phyloP scores from a whole-genome alignment of 192 early-diverging fungal species.

The Entomortierella lignicola region DNA sequence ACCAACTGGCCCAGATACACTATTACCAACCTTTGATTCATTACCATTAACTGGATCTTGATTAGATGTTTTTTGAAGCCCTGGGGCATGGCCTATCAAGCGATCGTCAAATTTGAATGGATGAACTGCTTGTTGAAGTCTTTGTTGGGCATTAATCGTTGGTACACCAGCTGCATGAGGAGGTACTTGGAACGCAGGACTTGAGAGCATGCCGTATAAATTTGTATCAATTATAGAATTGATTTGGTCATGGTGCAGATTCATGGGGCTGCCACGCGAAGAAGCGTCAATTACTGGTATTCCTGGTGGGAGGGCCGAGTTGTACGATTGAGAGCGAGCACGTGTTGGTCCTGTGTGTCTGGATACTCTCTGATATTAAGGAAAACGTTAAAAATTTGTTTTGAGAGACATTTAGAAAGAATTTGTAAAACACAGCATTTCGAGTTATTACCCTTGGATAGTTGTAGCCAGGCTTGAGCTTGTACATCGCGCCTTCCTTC shows the following conservation, averaged over 20 bases:
- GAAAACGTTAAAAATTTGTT: too few species aligned
- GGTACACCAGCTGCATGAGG: not conserved
- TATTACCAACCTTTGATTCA: not conserved
- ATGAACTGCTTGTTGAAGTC: conserved; percentile 3
- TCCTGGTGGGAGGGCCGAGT: conserved; percentile 20
- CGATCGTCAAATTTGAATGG: conserved; percentile 24
- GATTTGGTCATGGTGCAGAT: conserved; percentile 10
- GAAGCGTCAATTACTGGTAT: conserved; percentile 19
- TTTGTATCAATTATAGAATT: conserved; percentile 29
- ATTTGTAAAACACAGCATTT: not conserved
- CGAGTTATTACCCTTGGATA: conserved; percentile 50
- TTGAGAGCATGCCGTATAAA: conserved; percentile 26
- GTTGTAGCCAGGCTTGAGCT: conserved; percentile 58
- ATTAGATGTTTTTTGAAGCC: not conserved
- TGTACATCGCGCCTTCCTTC: conserved; percentile 58
- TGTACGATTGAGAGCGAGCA: conserved; percentile 39
- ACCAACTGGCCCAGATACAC: not conserved
- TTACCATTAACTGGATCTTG: not conserved
- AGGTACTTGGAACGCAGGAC: not conserved
- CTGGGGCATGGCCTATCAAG: not conserved
- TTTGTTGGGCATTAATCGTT: too few species aligned
- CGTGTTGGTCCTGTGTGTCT: conserved; percentile 22
- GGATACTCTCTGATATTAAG: conserved; percentile 13
- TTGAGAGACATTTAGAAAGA: too few species aligned
- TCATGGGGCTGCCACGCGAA: conserved; percentile 4